Evolutionary conservation across 1,139 yeast genomes (phyloP), one percentile per base, ranked within the genome.

Genomic region (Suhomyces bolitotheri): DNA sequence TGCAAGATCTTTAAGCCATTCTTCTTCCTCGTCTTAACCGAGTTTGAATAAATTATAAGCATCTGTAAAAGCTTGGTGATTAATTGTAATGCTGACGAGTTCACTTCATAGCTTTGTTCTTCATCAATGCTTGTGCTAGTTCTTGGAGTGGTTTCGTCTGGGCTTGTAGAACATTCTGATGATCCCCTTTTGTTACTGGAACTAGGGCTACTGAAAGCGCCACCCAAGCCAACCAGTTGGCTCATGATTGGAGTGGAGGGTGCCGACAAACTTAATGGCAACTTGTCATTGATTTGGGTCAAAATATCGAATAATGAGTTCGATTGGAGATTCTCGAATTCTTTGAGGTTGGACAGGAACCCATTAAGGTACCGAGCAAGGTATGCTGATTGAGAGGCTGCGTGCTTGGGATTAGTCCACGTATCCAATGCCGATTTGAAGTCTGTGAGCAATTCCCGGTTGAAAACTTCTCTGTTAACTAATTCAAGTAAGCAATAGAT

Each of bases 191-290:
- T 5, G 16, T 19, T 33, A 16, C 40, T 31, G 10, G 40, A 36
- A 22, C 19, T 22, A 4, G 43, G 43, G 12, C 43, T 39, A 17
- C 14, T 32, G 19, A 24, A 32, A 7, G 33, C 22, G 8, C 20
- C 20, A 6, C 7, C 6, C 7, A 34, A 16, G 27, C 46, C 46
- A 4, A 34, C 41, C 12, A 46, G 43, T 34, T 54, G 64, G 8
- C 45, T 40, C 17, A 64, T 38, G 8, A 68, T 53, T 14, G 76
- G 75, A 6, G 75, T 69, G 1, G 70, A 57, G 5, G 75, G 74
- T 6, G 76, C 75, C 12, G 72, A 64, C 33, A 69, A 54, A 49
- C 73, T 66, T 43, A 70, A 57, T 1, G 75, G 75, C 29, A 67
- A 53, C 37, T 58, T 59, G 49, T 70, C 76, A 46, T 66, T 66